Conservation (phyloP, 768 basidiomycete genomes). For the Antrodiella citrinella region DNA sequence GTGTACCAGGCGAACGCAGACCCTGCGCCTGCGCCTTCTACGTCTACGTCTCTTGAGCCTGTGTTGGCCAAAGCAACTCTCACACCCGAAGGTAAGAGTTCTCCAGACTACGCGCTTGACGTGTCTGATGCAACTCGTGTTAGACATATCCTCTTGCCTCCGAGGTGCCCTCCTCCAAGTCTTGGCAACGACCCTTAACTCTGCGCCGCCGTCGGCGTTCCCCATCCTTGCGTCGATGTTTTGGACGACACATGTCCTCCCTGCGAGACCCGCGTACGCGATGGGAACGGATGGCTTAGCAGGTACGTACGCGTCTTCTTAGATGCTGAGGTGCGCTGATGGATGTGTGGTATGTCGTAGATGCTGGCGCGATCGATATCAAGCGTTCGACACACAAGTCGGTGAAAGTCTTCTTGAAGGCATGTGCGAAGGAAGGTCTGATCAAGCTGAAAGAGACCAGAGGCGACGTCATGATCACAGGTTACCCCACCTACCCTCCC, state of each 20-base stretch:
- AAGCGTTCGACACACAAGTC: slow-evolving; percentile 79
- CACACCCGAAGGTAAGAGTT: slow-evolving; percentile 22
- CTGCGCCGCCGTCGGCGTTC: slow-evolving; percentile 46
- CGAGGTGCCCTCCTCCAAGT: slow-evolving; percentile 58
- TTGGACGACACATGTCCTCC: slow-evolving; percentile 71
- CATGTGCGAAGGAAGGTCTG: slow-evolving; percentile 64
- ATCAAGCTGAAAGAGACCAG: slow-evolving; percentile 60
- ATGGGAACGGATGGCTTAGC: slow-evolving; percentile 13
- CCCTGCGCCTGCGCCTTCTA: neutral
- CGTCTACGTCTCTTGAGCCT: slow-evolving; percentile 12
- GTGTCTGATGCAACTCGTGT: neutral
- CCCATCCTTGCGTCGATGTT: slow-evolving; percentile 72
- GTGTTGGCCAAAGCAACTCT: slow-evolving; percentile 6
- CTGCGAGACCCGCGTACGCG: slow-evolving; percentile 63
- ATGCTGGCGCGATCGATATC: slow-evolving; percentile 49
- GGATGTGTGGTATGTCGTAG: slow-evolving; percentile 8
- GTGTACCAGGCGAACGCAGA: neutral
- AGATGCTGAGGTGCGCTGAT: slow-evolving; percentile 1
- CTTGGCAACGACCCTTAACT: slow-evolving; percentile 40
- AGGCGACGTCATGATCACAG: slow-evolving; percentile 41
- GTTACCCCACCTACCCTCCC: slow-evolving; percentile 4
- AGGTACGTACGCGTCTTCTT: slow-evolving; percentile 16
- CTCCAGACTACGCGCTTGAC: too few relatives aligned
- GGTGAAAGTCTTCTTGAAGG: slow-evolving; percentile 74
- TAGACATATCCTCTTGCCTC: slow-evolving; percentile 53